Conservation (phyloP, 768 basidiomycete genomes). For the Lactarius quietus region DNA sequence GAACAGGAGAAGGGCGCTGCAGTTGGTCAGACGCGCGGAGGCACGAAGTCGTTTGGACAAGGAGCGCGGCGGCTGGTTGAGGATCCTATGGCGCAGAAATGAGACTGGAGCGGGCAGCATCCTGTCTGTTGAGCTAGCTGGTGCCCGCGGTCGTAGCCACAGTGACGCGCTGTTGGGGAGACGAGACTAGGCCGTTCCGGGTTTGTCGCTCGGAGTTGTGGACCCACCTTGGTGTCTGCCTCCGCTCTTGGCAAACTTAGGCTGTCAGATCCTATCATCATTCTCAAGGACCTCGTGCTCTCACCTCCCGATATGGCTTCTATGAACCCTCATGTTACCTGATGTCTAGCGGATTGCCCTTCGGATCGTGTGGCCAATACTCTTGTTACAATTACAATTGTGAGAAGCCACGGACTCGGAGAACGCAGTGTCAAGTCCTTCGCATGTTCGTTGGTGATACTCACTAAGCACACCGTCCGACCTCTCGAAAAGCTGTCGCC, state of each 20-base stretch:
- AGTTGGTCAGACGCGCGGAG: conserved; percentile 77
- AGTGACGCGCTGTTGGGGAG: not conserved
- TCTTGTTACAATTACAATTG: too few species aligned
- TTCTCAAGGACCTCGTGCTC: not conserved
- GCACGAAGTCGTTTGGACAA: conserved; percentile 38
- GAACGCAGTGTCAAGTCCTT: not conserved
- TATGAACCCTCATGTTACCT: too few species aligned
- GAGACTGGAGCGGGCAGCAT: conserved; percentile 21
- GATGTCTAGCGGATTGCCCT: not conserved
- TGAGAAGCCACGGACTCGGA: not conserved
- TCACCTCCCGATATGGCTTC: not conserved
- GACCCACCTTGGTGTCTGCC: not conserved
- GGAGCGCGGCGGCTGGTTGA: conserved; percentile 9
- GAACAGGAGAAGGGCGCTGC: conserved; percentile 56
- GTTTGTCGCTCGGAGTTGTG: not conserved
- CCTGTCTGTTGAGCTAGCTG: not conserved
- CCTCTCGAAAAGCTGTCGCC: not conserved
- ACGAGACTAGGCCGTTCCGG: not conserved
- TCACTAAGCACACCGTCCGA: not conserved
- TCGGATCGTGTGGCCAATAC: not conserved
- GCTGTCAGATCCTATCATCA: not conserved
- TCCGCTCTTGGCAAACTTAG: not conserved
- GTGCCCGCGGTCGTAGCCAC: not conserved
- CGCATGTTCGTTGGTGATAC: not conserved
- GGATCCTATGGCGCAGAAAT: conserved; percentile 6